phyloP scores from a whole-genome alignment of 192 early-diverging fungal genomes.

The Coemansia reversa region DNA sequence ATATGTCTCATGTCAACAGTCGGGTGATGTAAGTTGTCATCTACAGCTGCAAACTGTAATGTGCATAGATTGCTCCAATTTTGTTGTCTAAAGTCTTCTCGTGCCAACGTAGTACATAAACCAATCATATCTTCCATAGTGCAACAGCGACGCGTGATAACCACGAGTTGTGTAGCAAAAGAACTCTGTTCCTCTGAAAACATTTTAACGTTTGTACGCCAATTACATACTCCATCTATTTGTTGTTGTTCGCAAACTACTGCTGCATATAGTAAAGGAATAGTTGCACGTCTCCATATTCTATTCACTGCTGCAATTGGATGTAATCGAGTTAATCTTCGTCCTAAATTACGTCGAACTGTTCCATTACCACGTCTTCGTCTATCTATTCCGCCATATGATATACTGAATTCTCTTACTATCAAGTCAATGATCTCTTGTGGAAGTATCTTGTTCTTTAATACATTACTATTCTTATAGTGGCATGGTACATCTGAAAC shows the following conservation, averaged over 20 bases:
- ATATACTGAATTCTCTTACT: conserved; percentile 2
- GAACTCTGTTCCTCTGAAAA: not conserved
- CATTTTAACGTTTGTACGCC: conserved; percentile 15
- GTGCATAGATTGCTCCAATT: not conserved
- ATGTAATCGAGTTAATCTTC: not conserved
- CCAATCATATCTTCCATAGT: not conserved
- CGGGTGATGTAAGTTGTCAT: too few relatives aligned
- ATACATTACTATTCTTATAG: too few relatives aligned
- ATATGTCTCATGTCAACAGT: too few relatives aligned
- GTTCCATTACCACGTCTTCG: not conserved
- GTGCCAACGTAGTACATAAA: not conserved
- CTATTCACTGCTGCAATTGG: conserved; percentile 5
- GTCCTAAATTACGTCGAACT: not conserved
- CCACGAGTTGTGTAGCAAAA: conserved; percentile 11
- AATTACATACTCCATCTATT: not conserved
- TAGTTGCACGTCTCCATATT: conserved; percentile 15
- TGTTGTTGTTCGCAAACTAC: conserved; percentile 17
- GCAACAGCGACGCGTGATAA: not conserved
- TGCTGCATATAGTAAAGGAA: conserved; percentile 16
- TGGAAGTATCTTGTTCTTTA: too few relatives aligned
- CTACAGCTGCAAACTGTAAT: too few relatives aligned
- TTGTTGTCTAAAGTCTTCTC: not conserved
- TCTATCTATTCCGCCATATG: not conserved
- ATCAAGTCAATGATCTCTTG: conserved; percentile 7
- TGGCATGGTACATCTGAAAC: not conserved